Evolutionary conservation across 257 asterid genomes (phyloP).

Genomic region (Nicotiana knightiana): DNA sequence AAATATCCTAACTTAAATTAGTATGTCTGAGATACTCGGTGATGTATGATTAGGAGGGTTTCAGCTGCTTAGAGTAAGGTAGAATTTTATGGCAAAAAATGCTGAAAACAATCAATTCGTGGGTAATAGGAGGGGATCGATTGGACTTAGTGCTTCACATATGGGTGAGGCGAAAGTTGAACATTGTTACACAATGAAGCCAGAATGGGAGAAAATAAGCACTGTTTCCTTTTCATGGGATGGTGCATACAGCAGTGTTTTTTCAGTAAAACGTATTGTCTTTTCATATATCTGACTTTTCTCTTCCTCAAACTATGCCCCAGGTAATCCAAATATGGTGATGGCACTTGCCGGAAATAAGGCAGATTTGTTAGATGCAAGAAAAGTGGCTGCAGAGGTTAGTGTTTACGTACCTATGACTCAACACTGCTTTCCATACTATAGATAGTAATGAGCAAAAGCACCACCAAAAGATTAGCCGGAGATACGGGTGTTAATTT

Average conservation of each 20-base stretch:
- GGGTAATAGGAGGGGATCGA: background rate
- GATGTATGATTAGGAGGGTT: background rate
- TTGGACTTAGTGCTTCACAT: background rate
- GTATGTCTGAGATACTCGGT: background rate
- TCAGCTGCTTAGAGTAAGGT: background rate
- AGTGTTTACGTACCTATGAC: slow-evolving; percentile 12
- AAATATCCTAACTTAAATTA: background rate
- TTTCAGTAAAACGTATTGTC: background rate
- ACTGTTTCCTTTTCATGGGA: background rate
- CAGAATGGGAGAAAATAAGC: background rate
- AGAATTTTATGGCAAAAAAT: background rate
- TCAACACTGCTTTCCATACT: background rate
- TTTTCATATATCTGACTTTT: background rate
- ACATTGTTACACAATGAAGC: background rate
- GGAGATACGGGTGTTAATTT: background rate
- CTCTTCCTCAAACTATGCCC: background rate
- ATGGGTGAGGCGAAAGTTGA: background rate
- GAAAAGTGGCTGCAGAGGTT: slow-evolving; percentile 68
- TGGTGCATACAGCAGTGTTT: background rate
- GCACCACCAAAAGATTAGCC: background rate
- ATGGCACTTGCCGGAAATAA: slow-evolving; percentile 87
- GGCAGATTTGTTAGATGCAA: slow-evolving; percentile 64
- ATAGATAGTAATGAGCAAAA: background rate
- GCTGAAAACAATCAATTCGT: background rate
- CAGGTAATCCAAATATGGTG: slow-evolving; percentile 75